Evolutionary conservation across 768 basidiomycete genomes (phyloP).

Genomic region (Asterophora lycoperdoides): DNA sequence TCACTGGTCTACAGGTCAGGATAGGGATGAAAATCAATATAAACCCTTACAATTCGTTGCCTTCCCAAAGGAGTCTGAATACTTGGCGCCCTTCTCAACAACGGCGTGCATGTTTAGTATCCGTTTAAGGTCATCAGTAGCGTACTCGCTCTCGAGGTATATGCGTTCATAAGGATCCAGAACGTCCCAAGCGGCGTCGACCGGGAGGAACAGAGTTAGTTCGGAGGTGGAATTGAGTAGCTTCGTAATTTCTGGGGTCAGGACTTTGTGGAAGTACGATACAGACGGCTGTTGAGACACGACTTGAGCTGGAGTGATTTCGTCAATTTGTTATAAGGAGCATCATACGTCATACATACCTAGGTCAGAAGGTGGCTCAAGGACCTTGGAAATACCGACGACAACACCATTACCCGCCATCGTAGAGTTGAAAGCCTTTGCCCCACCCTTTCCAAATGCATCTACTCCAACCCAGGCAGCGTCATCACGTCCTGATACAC

Average conservation of each 20-base stretch:
- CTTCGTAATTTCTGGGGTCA: slow-evolving; percentile 53
- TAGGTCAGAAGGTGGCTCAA: slow-evolving; percentile 70
- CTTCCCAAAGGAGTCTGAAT: slow-evolving; percentile 58
- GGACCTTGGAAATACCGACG: slow-evolving; percentile 67
- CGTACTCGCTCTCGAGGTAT: slow-evolving; percentile 88
- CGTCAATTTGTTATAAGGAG: slow-evolving; percentile 2
- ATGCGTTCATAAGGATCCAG: slow-evolving; percentile 74
- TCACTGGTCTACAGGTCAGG: slow-evolving; percentile 45
- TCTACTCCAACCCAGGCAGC: slow-evolving; percentile 66
- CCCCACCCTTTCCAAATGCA: slow-evolving; percentile 74
- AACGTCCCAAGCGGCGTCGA: slow-evolving; percentile 77
- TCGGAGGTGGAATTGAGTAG: slow-evolving; percentile 64
- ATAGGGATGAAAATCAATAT: neutral
- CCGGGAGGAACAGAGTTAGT: slow-evolving; percentile 86
- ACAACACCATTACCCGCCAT: slow-evolving; percentile 75
- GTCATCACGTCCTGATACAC: slow-evolving; percentile 50
- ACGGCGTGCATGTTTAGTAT: slow-evolving; percentile 81
- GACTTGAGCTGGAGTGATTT: slow-evolving; percentile 46
- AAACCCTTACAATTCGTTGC: slow-evolving; percentile 48
- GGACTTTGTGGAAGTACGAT: slow-evolving; percentile 71
- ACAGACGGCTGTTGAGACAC: slow-evolving; percentile 55
- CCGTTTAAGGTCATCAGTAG: slow-evolving; percentile 69
- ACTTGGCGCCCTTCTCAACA: slow-evolving; percentile 51
- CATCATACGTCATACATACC: slow-evolving; percentile 41
- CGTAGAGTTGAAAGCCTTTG: slow-evolving; percentile 51